Evolutionary conservation across 2,329 filamentous ascomycete genomes (phyloP), one percentile per base, ranked within the genome.

Genomic region (Fusarium agapanthi): DNA sequence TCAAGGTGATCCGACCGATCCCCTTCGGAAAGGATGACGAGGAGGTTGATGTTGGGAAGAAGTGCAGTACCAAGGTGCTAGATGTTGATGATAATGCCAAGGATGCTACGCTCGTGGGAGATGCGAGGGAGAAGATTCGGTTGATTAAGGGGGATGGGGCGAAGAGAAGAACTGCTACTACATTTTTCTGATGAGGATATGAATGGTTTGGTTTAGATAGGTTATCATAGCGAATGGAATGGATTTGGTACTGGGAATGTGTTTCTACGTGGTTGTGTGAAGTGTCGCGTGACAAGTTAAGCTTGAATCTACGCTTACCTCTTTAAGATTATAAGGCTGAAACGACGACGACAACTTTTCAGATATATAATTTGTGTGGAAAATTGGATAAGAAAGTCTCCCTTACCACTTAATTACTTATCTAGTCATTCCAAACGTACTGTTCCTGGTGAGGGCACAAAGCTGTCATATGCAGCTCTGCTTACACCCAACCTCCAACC

Each of bases 31-130:
- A 79, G 59, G 61, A 74, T 50, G 37, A 75, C 8, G 66, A 77
- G 11, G 67, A 67, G 13, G 70, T 75, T 14, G 75, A 78, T 6
- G 60, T 71, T 11, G 76, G 76, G 22, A 65, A 72, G 7, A 75
- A 77, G 45, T 76, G 79, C 55, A 79, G 75, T 57, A 79, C 76
- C 30, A 79, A 77, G 62, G 81, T 79, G 9, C 65, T 85, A 35
- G 84, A 86, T 67, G 83, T 86, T 18, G 84, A 86, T 61, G 84
- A 86, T 75, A 83, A 81, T 40, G 81, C 83, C 28, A 84, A 82
- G 72, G 84, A 86, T 79, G 84, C 84, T 22, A 84, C 83, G 8
- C 77, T 84, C 34, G 76, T 79, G 16, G 81, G 80, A 4, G 78
- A 76, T 18, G 72, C 79, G 14, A 73, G 71, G 50, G 79, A 83